Percentiles rank a stretch among this genome's conserved stretches.
phyloP scores from a whole-genome alignment of 768 basidiomycete genomes.

The Xerocomus potaroensis region DNA sequence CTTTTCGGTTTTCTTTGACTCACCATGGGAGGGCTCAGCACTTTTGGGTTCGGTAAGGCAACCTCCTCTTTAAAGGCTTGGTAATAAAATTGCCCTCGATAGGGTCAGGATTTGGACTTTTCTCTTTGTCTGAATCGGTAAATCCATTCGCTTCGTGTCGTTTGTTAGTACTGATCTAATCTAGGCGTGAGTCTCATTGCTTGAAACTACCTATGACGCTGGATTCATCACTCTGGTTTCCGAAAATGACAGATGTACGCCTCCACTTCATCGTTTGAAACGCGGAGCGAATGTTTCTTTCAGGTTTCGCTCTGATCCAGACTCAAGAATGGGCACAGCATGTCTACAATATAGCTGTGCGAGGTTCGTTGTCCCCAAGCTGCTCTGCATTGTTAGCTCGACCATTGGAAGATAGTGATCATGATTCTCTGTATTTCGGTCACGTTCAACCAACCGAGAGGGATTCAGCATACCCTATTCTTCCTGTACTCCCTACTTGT shows the following conservation, averaged over 20 bases:
- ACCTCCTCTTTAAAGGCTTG: neutral
- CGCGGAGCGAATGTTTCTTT: neutral
- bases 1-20: neutral
- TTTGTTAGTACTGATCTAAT: neutral
- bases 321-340: neutral
- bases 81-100: neutral
- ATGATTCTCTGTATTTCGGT: slow-evolving; percentile 14
- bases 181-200: slow-evolving; percentile 4
- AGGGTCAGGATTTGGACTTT: neutral
- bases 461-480: neutral
- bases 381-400: neutral
- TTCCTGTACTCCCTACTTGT: slow-evolving; percentile 2
- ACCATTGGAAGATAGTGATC: neutral
- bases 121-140: neutral
- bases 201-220: too few relatives aligned
- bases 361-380: slow-evolving; percentile 2
- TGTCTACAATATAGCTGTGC: neutral
- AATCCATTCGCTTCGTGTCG: neutral
- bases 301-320: neutral
- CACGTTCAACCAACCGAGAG: slow-evolving; percentile 9
- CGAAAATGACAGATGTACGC: slow-evolving; percentile 4
- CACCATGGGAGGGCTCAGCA: slow-evolving; percentile 1
- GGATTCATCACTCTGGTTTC: neutral
- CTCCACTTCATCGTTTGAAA: neutral
- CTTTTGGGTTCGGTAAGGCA: neutral